Conservation (phyloP, 495 filamentous ascomycete species). For the Clohesyomyces aquaticus region DNA sequence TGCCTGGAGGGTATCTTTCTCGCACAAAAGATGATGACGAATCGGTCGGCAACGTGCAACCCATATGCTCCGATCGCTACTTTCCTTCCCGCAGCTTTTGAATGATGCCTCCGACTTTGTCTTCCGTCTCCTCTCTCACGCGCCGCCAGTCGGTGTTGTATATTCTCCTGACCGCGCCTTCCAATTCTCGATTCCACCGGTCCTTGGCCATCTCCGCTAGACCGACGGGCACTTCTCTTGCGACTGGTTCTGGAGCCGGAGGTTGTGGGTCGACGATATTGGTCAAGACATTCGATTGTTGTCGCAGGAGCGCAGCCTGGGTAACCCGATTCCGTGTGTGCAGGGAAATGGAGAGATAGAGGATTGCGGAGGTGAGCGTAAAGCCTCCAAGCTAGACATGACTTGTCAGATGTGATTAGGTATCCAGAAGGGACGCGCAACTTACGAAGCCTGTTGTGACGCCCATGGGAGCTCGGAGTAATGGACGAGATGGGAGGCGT, state of each 20-base stretch:
- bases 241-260: constrained; percentile 71
- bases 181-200: constrained; percentile 49
- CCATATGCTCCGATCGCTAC: constrained; percentile 13
- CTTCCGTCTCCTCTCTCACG: constrained; percentile 45
- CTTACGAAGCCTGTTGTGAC: constrained; percentile 83
- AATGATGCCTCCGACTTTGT: constrained; percentile 35
- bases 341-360: constrained; percentile 77
- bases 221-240: constrained; percentile 43
- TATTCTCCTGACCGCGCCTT: constrained; percentile 42
- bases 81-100: constrained; percentile 40
- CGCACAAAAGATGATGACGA: no score
- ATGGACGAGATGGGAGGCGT: neutral
- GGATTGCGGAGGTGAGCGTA: constrained; percentile 77
- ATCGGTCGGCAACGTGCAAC: no score
- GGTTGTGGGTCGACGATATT: constrained; percentile 55
- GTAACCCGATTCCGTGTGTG: constrained; percentile 72
- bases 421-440: constrained; percentile 32
- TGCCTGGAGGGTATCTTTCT: constrained; percentile 19
- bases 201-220: constrained; percentile 49
- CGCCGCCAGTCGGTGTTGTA: constrained; percentile 45
- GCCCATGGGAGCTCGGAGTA: constrained; percentile 58
- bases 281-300: constrained; percentile 67
- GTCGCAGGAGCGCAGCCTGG: constrained; percentile 72
- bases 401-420: no score
- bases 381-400: constrained; percentile 71